A percentile compares a stretch with the other conserved stretches of the same genome.
Evolutionary conservation across 805 yeast species (phyloP).

Genomic region (Yarrowia divulgata): DNA sequence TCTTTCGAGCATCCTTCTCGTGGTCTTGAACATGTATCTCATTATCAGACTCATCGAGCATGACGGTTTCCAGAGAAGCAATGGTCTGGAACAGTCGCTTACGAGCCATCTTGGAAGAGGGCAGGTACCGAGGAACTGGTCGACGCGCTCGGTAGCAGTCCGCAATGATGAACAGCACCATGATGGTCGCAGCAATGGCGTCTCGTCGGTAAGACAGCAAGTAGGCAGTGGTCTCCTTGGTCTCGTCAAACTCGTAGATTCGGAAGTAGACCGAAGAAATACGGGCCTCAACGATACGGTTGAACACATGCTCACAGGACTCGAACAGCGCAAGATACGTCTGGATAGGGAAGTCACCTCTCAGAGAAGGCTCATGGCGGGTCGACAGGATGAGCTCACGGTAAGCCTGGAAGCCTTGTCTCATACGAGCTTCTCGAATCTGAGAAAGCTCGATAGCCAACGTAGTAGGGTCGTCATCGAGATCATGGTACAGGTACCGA

Average conservation of each 20-base stretch:
- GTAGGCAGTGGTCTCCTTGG: conserved; percentile 52
- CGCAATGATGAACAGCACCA: conserved; percentile 54
- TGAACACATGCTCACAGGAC: conserved; percentile 54
- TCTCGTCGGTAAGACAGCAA: conserved; percentile 57
- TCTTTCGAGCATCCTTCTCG: conserved; percentile 13
- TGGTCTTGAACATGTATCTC: conserved; percentile 24
- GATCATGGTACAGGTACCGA: conserved; percentile 58
- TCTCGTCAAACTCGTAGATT: conserved; percentile 55
- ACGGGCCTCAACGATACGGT: conserved; percentile 58
- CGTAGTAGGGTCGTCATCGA: conserved; percentile 57
- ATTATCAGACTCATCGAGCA: conserved; percentile 1
- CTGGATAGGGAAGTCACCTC: conserved; percentile 50
- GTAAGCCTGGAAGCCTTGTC: conserved; percentile 55
- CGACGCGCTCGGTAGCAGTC: conserved; percentile 54
- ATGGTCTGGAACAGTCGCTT: conserved; percentile 55
- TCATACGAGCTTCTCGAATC: conserved; percentile 58
- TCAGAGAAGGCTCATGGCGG: conserved; percentile 51
- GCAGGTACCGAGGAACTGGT: conserved; percentile 56
- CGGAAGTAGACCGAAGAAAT: conserved; percentile 58
- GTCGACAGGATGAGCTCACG: conserved; percentile 52
- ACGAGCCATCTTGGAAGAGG: conserved; percentile 56
- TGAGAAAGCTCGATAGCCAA: conserved; percentile 55
- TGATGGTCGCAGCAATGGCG: conserved; percentile 57
- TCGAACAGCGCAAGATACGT: conserved; percentile 51
- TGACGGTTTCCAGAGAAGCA: conserved; percentile 47